These are phyloP conservation scores for Tribonema minus DNA, from an alignment of 108 stramenopile species.

Conservation along the genomic window DNA sequence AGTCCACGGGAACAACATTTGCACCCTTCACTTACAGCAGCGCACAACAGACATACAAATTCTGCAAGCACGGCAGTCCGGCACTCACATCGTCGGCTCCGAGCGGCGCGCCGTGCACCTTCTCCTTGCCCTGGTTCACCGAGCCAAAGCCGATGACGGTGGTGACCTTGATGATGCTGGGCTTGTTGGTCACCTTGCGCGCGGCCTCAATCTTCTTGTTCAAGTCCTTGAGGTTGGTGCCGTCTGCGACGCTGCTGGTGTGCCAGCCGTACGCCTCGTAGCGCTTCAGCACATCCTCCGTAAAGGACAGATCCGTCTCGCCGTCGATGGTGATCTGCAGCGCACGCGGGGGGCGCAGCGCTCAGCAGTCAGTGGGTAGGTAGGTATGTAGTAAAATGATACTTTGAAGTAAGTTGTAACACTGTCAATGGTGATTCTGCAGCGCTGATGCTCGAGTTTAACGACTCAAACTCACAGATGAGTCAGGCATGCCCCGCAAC, in stretches of 20 bases:
- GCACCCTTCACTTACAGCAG: too few relatives aligned
- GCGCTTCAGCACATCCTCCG: slow-evolving; percentile 87
- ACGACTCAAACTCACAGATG: too few relatives aligned
- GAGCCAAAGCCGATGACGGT: slow-evolving; percentile 89
- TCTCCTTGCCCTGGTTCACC: slow-evolving; percentile 68
- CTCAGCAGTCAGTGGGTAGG: too few relatives aligned
- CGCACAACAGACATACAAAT: too few relatives aligned
- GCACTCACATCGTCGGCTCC: slow-evolving; percentile 76
- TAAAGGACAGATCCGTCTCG: slow-evolving; percentile 77
- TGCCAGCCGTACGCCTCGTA: slow-evolving; percentile 98
- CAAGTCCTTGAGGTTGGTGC: slow-evolving; percentile 61
- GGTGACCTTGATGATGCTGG: slow-evolving; percentile 83
- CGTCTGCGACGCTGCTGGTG: slow-evolving; percentile 75
- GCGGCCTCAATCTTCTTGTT: slow-evolving; percentile 73
- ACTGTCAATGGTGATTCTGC: too few relatives aligned
- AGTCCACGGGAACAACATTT: too few relatives aligned
- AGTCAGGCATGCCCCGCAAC: too few relatives aligned
- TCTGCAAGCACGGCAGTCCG: too few relatives aligned
- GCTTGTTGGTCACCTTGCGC: slow-evolving; percentile 73
- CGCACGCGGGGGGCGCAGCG: too few relatives aligned
- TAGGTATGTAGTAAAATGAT: too few relatives aligned
- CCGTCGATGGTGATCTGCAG: slow-evolving; percentile 92
- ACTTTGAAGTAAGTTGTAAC: too few relatives aligned
- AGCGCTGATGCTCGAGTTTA: too few relatives aligned
- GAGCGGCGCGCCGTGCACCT: slow-evolving; percentile 84